A percentile compares a stretch with the other conserved stretches of the same genome.
These are phyloP conservation scores for peach (Prunus persica) DNA, from an alignment of 306 rosid genomes.

Conservation along the genomic window Prunus_persica_NCBIv2 NC_034009.1:33040501-33041000, in stretches of 20 bases:
- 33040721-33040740: constrained; percentile 64
- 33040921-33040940: neutral
- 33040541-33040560: constrained; percentile 58
- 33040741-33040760: constrained; percentile 55
- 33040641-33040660: neutral
- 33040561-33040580: constrained; percentile 35
- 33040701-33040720: constrained; percentile 63
- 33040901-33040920: constrained; percentile 56
- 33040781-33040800: constrained; percentile 42
- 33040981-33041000: too few species aligned
- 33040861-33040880: constrained; percentile 86
- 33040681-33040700: constrained; percentile 81
- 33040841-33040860: constrained; percentile 79
- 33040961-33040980: too few species aligned
- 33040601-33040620: neutral
- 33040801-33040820: constrained; percentile 75
- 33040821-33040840: constrained; percentile 83
- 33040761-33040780: constrained; percentile 69
- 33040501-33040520: constrained; percentile 61
- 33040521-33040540: constrained; percentile 71
- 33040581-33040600: neutral
- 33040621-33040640: too few species aligned
- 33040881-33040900: constrained; percentile 75
- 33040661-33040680: constrained; percentile 70
- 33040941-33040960: neutral